Evolutionary conservation across 1,284 basidiomycete genomes (phyloP).

Genomic region (Moniliella sp.): DNA sequence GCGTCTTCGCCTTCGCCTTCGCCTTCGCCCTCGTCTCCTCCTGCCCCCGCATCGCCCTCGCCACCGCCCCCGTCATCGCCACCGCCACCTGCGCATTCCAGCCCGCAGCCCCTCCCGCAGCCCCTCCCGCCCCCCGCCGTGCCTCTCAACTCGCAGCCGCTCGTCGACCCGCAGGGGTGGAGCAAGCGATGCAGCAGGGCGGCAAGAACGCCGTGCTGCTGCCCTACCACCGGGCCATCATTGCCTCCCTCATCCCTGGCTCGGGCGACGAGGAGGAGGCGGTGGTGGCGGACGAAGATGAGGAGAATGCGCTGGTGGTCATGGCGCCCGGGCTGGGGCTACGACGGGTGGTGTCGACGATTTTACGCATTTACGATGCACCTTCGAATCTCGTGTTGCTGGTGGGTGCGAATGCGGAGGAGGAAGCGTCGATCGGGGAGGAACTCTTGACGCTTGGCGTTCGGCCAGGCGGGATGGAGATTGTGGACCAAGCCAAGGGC

Average conservation of each 20-base stretch:
- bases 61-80: no score
- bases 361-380: conserved; percentile 61
- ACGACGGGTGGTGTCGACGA: conserved; percentile 17
- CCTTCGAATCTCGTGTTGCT: conserved; percentile 56
- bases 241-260: conserved; percentile 16
- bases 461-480: conserved; percentile 58
- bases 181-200: no score
- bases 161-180: no score
- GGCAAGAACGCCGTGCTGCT: conserved; percentile 13
- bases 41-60: no score
- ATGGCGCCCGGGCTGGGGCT: conserved; percentile 24
- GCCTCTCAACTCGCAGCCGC: no score
- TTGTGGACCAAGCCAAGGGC: conserved; percentile 62
- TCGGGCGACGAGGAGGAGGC: not conserved
- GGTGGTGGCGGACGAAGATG: conserved; percentile 14
- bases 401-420: conserved; percentile 64
- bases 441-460: conserved; percentile 79
- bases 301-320: conserved; percentile 38
- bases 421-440: conserved; percentile 73
- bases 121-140: no score
- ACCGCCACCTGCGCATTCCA: no score
- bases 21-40: no score
- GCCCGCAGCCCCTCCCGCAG: no score
- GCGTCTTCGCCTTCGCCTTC: no score
- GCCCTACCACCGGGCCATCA: conserved; percentile 22